Percentiles rank a stretch among this genome's conserved stretches.
These are phyloP conservation scores for Hydnum rufescens DNA, from an alignment of 768 basidiomycete genomes.

Conservation along the genomic window DNA sequence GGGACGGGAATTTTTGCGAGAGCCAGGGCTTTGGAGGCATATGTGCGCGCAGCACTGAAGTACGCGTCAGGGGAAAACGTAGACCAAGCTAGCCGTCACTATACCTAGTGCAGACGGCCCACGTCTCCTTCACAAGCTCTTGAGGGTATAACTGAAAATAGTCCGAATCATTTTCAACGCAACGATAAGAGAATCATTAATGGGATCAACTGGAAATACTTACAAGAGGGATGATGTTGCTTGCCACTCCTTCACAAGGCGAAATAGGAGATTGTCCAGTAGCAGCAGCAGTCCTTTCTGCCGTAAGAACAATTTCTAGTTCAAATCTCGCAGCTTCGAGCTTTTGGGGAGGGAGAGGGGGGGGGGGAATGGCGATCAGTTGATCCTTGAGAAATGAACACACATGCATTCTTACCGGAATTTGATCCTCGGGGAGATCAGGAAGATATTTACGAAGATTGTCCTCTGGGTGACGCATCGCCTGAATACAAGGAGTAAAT, in stretches of 20 bases:
- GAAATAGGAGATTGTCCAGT: neutral
- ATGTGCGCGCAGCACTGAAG: no score
- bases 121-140: neutral
- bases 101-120: neutral
- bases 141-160: no score
- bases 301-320: slow-evolving; percentile 38
- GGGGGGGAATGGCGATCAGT: neutral
- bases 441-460: neutral
- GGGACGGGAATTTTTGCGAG: slow-evolving; percentile 52
- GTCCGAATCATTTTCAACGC: no score
- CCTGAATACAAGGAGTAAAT: no score
- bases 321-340: slow-evolving; percentile 62
- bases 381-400: neutral
- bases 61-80: no score
- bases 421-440: neutral
- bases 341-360: no score
- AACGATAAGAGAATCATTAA: neutral
- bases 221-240: neutral
- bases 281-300: slow-evolving; percentile 5
- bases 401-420: neutral
- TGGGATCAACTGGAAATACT: neutral
- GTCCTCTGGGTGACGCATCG: neutral
- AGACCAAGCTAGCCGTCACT: no score
- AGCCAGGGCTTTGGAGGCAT: slow-evolving; percentile 48
- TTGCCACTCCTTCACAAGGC: neutral